A percentile compares a stretch with the other conserved stretches of the same genome.
Evolutionary conservation across 306 rosid species (phyloP).

Genomic region (Trichosanthes cucumerina): DNA sequence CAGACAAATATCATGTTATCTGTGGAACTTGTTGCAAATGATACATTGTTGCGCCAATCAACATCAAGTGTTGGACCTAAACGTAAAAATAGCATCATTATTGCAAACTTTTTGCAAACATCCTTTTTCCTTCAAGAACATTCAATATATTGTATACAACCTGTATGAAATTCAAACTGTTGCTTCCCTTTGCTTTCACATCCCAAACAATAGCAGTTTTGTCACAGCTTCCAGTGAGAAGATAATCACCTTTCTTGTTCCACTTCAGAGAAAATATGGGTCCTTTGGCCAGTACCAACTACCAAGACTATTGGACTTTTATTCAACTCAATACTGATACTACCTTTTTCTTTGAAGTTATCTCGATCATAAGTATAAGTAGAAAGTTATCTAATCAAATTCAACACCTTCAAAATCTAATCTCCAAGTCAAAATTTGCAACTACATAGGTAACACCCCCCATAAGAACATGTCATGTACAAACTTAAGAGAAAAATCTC

Average conservation of each 20-base stretch:
- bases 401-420: too few relatives aligned
- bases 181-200: conserved; percentile 77
- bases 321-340: not conserved
- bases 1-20: too few relatives aligned
- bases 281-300: conserved; percentile 31
- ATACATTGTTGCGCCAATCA: conserved; percentile 85
- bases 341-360: not conserved
- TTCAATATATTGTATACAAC: conserved; percentile 25
- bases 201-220: too few relatives aligned
- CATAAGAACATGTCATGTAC: too few relatives aligned
- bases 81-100: conserved; percentile 9
- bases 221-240: too few relatives aligned
- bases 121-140: not conserved
- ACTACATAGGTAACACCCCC: too few relatives aligned
- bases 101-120: not conserved
- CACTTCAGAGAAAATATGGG: conserved; percentile 91
- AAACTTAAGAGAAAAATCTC: too few relatives aligned
- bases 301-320: not conserved
- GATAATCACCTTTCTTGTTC: conserved; percentile 92
- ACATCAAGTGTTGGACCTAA: conserved; percentile 94
- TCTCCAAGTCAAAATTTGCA: too few relatives aligned
- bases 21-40: conserved; percentile 89
- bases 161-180: conserved; percentile 87
- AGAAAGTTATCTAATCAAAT: too few relatives aligned
- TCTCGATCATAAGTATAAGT: too few relatives aligned